Evolutionary conservation across 139 green algal genomes (phyloP), one percentile per base, ranked within the genome.

Genomic region (Chlamydomonas sp.): DNA sequence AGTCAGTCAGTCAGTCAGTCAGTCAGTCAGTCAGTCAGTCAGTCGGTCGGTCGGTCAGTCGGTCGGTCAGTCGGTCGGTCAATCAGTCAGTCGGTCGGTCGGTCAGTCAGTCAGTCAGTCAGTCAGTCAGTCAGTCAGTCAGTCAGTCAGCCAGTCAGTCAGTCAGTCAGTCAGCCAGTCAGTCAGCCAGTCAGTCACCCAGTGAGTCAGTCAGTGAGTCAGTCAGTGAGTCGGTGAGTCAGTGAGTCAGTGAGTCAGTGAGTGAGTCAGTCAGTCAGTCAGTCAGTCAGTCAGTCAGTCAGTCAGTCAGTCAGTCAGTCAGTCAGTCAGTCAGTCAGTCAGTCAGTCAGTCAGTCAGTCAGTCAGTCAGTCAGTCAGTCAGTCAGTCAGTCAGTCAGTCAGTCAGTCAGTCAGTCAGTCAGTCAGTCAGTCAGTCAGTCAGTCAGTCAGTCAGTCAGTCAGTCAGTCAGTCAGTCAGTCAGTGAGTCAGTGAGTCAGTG

Each of bases 371-470:
- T n/a, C n/a, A n/a, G n/a, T n/a, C n/a, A n/a, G n/a, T n/a, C n/a
- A n/a, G n/a, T 68, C 29, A 68, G 60, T 26, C 29, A 68, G 10
- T 48, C 31, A 49, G 24, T 54, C 43, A 54, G 43, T 54, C 43
- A 54, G 43, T 54, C 16, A 54, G 13, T 54, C 43, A 54, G 43
- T 54, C 13, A 54, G 43, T 54, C 13, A 26, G 43, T 54, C 16
- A 54, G 43, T 54, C 16, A 54, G 43, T 54, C 13, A 54, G 43
- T 54, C 16, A 54, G 60, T 43, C 8, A 49, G 60, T 63, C 26
- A 36, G 67, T 65, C 37, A 73, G 48, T 48, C 48, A 65, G 48
- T 64, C 37, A 65, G 31, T 68, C 29, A 68, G 29, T 68, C 39
- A 34, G 60, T 68, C 16, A 54, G 43, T 54, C 20, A 54, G 43